Evolutionary conservation across 192 early-diverging fungal species (phyloP).

Genomic region (Radiomyces spectabilis): DNA sequence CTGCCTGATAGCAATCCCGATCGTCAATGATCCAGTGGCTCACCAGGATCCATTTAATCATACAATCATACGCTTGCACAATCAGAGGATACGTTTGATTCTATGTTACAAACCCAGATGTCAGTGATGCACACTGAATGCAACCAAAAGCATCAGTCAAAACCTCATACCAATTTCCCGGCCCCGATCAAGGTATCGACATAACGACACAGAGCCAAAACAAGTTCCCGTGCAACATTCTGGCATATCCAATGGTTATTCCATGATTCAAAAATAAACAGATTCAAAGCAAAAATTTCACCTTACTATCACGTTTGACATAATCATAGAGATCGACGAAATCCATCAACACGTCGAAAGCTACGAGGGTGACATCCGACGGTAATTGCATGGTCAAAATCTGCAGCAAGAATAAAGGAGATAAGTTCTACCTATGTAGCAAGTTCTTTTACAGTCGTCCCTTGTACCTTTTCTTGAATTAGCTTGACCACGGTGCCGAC

Average conservation of each 20-base stretch:
- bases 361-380: constrained; percentile 48
- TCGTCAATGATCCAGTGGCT: constrained; percentile 77
- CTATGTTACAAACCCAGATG: constrained; percentile 13
- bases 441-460: neutral
- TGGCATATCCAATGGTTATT: constrained; percentile 11
- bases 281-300: constrained; percentile 8
- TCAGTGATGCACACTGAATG: neutral
- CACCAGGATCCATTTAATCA: constrained; percentile 65
- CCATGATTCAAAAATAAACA: neutral
- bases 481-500: constrained; percentile 56
- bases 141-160: neutral
- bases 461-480: constrained; percentile 71
- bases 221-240: constrained; percentile 61
- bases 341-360: constrained; percentile 57
- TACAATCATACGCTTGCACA: constrained; percentile 65
- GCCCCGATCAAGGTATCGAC: constrained; percentile 58
- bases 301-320: constrained; percentile 60
- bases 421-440: neutral
- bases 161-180: constrained; percentile 40
- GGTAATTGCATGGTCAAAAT: constrained; percentile 52
- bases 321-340: constrained; percentile 56
- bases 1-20: constrained; percentile 53
- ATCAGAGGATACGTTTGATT: constrained; percentile 46
- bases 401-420: constrained; percentile 16
- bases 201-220: constrained; percentile 62